Conservation (phyloP, 2,329 filamentous ascomycete genomes). For the Hortaea sp. region DNA sequence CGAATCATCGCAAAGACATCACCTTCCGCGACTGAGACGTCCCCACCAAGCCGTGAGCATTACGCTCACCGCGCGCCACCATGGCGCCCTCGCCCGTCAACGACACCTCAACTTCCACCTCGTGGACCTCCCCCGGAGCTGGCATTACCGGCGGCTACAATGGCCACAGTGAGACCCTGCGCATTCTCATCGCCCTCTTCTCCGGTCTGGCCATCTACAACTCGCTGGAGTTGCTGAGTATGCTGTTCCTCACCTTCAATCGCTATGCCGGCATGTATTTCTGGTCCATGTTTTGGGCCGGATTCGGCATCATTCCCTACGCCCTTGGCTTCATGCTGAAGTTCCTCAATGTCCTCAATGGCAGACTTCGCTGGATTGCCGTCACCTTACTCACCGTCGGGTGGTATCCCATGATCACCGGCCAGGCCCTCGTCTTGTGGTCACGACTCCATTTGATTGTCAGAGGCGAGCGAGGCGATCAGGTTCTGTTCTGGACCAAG, state of each 20-base stretch:
- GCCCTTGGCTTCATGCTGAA: constrained; percentile 33
- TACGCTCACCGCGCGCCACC: background rate
- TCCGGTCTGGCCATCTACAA: constrained; percentile 24
- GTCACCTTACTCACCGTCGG: constrained; percentile 34
- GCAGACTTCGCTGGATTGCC: constrained; percentile 14
- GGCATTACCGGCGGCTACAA: constrained; percentile 21
- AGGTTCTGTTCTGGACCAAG: constrained; percentile 40
- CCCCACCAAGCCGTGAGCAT: no score
- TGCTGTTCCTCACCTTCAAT: constrained; percentile 35
- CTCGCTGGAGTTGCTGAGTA: constrained; percentile 34
- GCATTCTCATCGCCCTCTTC: constrained; percentile 22
- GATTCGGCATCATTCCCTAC: constrained; percentile 28
- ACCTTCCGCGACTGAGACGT: no score
- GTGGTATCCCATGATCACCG: constrained; percentile 51
- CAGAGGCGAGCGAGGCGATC: constrained; percentile 31
- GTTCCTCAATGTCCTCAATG: constrained; percentile 31
- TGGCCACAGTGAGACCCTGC: constrained; percentile 16
- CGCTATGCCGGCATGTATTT: constrained; percentile 37
- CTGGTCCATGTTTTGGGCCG: constrained; percentile 36
- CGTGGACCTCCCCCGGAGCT: constrained; percentile 19
- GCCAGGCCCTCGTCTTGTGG: constrained; percentile 51
- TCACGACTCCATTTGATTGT: constrained; percentile 52
- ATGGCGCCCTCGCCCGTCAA: constrained; percentile 1
- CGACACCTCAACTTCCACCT: background rate
- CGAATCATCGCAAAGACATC: no score